Evolutionary conservation across 2,329 filamentous ascomycete genomes (phyloP).

Genomic region (Fusarium phyllophilum): DNA sequence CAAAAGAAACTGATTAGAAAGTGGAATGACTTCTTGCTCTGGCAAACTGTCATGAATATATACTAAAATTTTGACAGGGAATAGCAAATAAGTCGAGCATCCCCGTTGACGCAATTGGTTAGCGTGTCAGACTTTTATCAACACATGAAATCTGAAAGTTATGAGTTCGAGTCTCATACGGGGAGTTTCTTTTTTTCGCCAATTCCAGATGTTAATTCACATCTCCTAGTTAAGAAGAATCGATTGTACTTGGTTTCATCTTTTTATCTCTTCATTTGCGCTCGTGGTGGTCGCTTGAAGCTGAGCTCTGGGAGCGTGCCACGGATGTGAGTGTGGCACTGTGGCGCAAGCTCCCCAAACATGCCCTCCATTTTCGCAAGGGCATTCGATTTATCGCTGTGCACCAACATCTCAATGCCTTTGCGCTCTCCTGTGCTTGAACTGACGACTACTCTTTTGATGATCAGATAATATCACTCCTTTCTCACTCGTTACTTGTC

Average conservation of each 20-base stretch:
- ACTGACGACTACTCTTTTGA: too few species aligned
- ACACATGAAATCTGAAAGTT: slow-evolving; percentile 23
- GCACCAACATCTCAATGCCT: background rate
- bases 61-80: accelerated
- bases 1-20: accelerated
- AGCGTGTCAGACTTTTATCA: slow-evolving; percentile 30
- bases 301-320: background rate
- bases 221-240: too few species aligned
- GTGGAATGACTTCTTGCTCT: accelerated
- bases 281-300: background rate
- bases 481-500: background rate
- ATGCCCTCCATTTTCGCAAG: background rate
- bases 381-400: background rate
- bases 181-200: background rate
- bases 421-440: too few species aligned
- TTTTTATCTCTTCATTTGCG: background rate
- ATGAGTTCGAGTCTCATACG: background rate
- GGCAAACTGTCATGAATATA: accelerated
- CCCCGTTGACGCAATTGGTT: slow-evolving; percentile 32
- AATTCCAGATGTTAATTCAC: too few species aligned
- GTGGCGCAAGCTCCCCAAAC: background rate
- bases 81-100: accelerated
- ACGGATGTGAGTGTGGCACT: background rate
- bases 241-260: background rate
- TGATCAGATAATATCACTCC: too few species aligned